Conservation (phyloP, 1,284 basidiomycete genomes). For the Melampsora larici-populina region DNA sequence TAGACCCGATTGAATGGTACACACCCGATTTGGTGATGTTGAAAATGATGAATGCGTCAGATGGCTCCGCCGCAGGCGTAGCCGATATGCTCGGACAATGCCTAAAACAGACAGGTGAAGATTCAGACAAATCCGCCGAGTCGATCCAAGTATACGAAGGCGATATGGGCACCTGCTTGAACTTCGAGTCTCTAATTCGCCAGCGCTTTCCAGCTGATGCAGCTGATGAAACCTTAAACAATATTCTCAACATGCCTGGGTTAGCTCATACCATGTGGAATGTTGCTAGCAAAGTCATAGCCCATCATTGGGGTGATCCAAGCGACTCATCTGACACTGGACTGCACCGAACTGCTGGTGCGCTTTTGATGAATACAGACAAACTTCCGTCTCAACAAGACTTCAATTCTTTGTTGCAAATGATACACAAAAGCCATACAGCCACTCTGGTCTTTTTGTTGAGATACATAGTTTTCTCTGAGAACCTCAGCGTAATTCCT, state of each 20-base stretch:
- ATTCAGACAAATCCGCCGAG: neutral
- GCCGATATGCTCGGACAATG: constrained; percentile 1
- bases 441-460: neutral
- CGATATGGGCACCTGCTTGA: neutral
- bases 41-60: constrained; percentile 15
- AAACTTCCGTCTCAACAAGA: neutral
- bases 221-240: neutral
- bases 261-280: neutral
- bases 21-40: constrained; percentile 3
- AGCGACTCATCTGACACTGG: neutral
- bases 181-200: no score
- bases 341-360: neutral
- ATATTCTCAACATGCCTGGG: neutral
- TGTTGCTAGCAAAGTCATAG: neutral
- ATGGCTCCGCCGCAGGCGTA: neutral
- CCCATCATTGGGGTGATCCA: no score
- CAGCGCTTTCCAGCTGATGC: no score
- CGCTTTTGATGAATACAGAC: neutral
- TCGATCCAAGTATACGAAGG: no score
- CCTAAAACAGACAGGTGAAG: neutral
- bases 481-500: no score
- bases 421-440: no score
- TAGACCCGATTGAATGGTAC: neutral
- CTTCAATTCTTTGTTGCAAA: neutral
- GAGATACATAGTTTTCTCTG: neutral